Percentiles rank a stretch among this genome's conserved stretches.
These are phyloP conservation scores for Acaromyces ingoldii DNA, from an alignment of 1,284 basidiomycete genomes.

Conservation along the genomic window DNA sequence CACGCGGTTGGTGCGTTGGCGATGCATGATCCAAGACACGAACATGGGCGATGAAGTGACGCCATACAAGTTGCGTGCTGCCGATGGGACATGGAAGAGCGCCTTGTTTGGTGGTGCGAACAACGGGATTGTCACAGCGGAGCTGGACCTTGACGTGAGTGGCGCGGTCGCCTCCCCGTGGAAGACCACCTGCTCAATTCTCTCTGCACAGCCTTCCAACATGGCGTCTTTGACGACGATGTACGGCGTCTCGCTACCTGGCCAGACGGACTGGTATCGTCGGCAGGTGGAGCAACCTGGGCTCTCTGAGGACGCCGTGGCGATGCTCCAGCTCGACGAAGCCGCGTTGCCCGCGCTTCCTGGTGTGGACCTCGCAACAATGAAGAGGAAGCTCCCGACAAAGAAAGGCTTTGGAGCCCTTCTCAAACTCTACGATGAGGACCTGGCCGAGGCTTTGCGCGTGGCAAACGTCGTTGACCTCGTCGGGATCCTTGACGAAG, in stretches of 20 bases:
- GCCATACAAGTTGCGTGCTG: neutral
- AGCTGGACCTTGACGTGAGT: no score
- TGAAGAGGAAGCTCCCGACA: neutral
- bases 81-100: neutral
- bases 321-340: neutral
- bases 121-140: no score
- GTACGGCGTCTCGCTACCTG: constrained; percentile 1
- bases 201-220: neutral
- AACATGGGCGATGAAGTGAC: neutral
- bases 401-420: neutral
- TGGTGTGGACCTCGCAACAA: no score
- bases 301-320: no score
- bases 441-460: constrained; percentile 34
- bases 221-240: neutral
- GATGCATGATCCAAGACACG: constrained; percentile 11
- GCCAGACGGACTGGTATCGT: constrained; percentile 1
- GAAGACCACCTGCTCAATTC: no score
- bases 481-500: constrained; percentile 35
- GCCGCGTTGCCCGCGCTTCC: no score
- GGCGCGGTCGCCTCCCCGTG: no score
- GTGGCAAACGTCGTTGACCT: constrained; percentile 45
- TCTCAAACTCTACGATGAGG: constrained; percentile 36
- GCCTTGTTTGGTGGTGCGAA: neutral
- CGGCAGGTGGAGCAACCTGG: neutral
- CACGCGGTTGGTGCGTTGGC: constrained; percentile 1